Evolutionary conservation across 345 rosid genomes (phyloP).

Genomic region (Gossypium anomalum): DNA sequence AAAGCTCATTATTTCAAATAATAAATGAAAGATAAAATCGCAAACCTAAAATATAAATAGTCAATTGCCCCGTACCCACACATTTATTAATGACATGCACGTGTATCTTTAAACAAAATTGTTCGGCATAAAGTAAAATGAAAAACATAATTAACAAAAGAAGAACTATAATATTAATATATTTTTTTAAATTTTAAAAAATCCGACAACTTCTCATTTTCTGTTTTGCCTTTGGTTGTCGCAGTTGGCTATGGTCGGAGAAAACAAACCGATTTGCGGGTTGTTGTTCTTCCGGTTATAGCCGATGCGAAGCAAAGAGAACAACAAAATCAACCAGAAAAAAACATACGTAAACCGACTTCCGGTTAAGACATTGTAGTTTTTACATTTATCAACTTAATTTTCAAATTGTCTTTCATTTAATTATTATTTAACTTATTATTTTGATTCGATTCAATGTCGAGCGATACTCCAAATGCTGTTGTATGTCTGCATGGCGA

Average conservation of each 20-base stretch:
- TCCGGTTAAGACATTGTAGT: background rate
- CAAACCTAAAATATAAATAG: background rate
- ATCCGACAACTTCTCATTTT: background rate
- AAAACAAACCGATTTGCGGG: background rate
- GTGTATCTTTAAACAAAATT: background rate
- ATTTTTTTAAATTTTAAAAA: no score
- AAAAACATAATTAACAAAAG: background rate
- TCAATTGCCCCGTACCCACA: background rate
- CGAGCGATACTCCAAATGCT: background rate
- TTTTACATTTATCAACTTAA: background rate
- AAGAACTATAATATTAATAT: background rate
- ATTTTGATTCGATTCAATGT: background rate
- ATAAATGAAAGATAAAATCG: no score
- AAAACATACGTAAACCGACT: background rate
- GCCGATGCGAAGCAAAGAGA: background rate
- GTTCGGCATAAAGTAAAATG: background rate
- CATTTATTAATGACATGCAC: background rate
- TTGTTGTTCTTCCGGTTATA: background rate
- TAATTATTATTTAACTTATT: background rate
- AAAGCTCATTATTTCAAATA: no score
- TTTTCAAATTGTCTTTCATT: background rate
- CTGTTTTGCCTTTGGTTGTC: background rate
- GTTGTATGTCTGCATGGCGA: conserved; percentile 3
- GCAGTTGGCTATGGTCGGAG: conserved; percentile 1
- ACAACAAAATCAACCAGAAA: background rate